Conservation (phyloP, 2,329 filamentous ascomycete genomes). For the Sporothrix inflata region DNA sequence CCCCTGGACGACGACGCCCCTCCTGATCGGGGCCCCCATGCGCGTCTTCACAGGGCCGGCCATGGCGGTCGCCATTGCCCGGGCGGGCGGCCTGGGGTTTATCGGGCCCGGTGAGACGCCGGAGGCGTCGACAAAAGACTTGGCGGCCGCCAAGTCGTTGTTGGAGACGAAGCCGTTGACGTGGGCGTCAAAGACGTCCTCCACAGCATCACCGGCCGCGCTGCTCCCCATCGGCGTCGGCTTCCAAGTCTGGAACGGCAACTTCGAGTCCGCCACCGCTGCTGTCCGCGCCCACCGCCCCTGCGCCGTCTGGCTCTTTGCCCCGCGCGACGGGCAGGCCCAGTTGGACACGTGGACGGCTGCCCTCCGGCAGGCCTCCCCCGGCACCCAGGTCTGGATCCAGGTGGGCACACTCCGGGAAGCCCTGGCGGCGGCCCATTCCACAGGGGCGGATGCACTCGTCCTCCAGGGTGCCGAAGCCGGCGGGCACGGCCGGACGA, state of each 20-base stretch:
- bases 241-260: slow-evolving; percentile 60
- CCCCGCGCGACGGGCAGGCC: slow-evolving; percentile 52
- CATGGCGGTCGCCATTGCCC: slow-evolving; percentile 46
- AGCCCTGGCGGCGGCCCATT: slow-evolving; percentile 55
- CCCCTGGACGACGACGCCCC: slow-evolving; percentile 43
- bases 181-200: too few relatives aligned
- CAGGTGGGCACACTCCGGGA: slow-evolving; percentile 64
- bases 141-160: not conserved
- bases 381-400: slow-evolving; percentile 47
- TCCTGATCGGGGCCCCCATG: slow-evolving; percentile 50
- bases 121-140: slow-evolving; percentile 27
- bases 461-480: slow-evolving; percentile 67
- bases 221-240: slow-evolving; percentile 61
- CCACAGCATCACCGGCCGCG: slow-evolving; percentile 36
- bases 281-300: slow-evolving; percentile 58
- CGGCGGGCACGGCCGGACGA: slow-evolving; percentile 62
- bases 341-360: slow-evolving; percentile 39
- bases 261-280: slow-evolving; percentile 47
- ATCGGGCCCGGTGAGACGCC: slow-evolving; percentile 30
- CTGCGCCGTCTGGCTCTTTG: slow-evolving; percentile 69
- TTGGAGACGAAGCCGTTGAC: slow-evolving; percentile 37
- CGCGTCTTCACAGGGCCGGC: slow-evolving; percentile 43
- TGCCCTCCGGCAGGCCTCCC: slow-evolving; percentile 45
- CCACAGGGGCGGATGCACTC: slow-evolving; percentile 61
- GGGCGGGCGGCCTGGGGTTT: slow-evolving; percentile 47